Conservation (phyloP, 78 protist species). For the Diacronema lutheri region DNA sequence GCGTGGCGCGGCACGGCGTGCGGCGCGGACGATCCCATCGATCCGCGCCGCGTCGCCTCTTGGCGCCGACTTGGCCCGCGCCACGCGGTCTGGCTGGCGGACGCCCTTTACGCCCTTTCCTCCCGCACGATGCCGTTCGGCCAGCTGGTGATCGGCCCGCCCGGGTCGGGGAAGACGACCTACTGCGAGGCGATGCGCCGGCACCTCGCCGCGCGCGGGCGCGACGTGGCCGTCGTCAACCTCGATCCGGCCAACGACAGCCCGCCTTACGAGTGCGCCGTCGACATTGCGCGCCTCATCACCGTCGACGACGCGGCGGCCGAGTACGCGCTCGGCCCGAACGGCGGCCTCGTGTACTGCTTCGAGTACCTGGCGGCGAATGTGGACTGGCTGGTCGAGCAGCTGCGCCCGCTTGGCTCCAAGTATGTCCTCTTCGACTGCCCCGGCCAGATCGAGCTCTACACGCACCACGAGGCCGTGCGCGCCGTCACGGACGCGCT, state of each 20-base stretch:
- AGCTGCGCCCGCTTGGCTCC: constrained; percentile 32
- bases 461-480: constrained; percentile 82
- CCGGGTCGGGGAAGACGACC: constrained; percentile 95
- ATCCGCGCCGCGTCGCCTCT: no score
- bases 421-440: constrained; percentile 84
- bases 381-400: constrained; percentile 88
- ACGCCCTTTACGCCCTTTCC: no score
- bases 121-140: constrained; percentile 86
- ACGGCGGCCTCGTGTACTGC: constrained; percentile 89
- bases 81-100: no score
- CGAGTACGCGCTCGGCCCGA: constrained; percentile 86
- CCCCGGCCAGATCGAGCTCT: constrained; percentile 98
- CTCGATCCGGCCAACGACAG: constrained; percentile 95
- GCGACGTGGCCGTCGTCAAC: constrained; percentile 74
- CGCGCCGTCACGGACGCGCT: constrained; percentile 60
- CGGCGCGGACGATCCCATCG: no score
- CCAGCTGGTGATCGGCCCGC: constrained; percentile 93
- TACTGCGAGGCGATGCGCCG: constrained; percentile 75
- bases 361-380: constrained; percentile 83
- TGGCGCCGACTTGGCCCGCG: no score
- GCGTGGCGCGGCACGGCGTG: no score
- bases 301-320: constrained; percentile 67
- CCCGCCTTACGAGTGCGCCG: constrained; percentile 50
- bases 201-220: constrained; percentile 6
- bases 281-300: constrained; percentile 75